Conservation (phyloP, 2,329 filamentous ascomycete genomes). For the Mycosphaerelloides madeirae region DNA sequence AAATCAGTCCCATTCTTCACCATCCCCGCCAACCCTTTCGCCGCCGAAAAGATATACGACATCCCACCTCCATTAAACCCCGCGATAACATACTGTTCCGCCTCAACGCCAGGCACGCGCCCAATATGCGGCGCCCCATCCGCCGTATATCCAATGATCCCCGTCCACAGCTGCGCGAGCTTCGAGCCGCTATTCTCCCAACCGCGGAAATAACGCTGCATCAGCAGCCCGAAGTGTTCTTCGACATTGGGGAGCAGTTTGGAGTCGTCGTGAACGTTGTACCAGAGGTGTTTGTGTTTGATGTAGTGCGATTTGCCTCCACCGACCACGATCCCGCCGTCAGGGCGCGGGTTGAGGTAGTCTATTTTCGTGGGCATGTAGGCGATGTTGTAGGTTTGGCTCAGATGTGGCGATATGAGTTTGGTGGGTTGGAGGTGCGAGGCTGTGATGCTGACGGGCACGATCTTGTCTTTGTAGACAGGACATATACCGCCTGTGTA, state of each 20-base stretch:
- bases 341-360: constrained; percentile 41
- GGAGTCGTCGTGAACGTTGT: constrained; percentile 44
- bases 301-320: constrained; percentile 36
- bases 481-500: constrained; percentile 26
- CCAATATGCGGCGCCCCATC: constrained; percentile 18
- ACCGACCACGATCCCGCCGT: constrained; percentile 43
- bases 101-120: constrained; percentile 16
- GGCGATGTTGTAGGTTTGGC: constrained; percentile 23
- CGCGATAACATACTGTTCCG: background rate
- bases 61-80: constrained; percentile 1
- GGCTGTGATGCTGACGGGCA: constrained; percentile 40
- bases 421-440: constrained; percentile 1
- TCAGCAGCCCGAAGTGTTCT: constrained; percentile 45
- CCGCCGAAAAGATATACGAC: background rate
- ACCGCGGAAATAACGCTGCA: constrained; percentile 44
- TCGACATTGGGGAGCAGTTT: constrained; percentile 39
- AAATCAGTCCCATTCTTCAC: background rate
- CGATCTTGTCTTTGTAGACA: constrained; percentile 31
- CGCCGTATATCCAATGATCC: constrained; percentile 28
- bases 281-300: constrained; percentile 38
- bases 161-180: constrained; percentile 40
- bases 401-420: constrained; percentile 12
- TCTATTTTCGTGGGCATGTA: constrained; percentile 16
- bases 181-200: constrained; percentile 44
- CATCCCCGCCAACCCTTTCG: background rate